Evolutionary conservation across 441 rosid species (phyloP).

Genomic region (Mallotus repandus): DNA sequence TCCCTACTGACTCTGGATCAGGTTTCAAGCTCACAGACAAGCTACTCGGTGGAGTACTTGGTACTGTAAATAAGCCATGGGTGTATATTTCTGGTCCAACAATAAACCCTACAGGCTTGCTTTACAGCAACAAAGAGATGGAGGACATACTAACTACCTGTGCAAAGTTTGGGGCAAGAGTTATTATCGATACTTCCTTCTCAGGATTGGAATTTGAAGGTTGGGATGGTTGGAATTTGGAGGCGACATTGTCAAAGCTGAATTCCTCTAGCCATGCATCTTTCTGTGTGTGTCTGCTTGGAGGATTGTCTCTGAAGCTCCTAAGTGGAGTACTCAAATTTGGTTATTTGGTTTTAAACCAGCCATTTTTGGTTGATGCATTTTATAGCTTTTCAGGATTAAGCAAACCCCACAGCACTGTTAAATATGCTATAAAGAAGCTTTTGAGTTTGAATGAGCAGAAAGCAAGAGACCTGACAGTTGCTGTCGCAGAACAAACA

Average conservation of each 20-base stretch:
- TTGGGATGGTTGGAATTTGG: conserved; percentile 73
- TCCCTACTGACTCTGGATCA: conserved; percentile 52
- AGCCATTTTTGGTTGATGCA: conserved; percentile 47
- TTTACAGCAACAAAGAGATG: conserved; percentile 74
- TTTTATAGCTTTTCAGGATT: conserved; percentile 79
- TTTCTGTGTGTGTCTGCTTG: conserved; percentile 66
- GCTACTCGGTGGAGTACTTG: conserved; percentile 42
- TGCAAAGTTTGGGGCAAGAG: conserved; percentile 75
- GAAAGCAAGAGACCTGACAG: conserved; percentile 45
- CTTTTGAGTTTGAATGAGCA: conserved; percentile 59
- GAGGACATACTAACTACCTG: conserved; percentile 56
- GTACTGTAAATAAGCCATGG: conserved; percentile 76
- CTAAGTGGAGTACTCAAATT: conserved; percentile 74
- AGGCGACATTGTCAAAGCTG: conserved; percentile 43
- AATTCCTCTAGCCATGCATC: conserved; percentile 42
- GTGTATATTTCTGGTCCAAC: conserved; percentile 91
- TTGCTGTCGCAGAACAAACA: conserved; percentile 50
- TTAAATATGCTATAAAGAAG: conserved; percentile 75
- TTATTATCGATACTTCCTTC: conserved; percentile 81
- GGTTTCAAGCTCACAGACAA: conserved; percentile 73
- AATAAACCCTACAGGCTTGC: conserved; percentile 74
- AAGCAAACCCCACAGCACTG: conserved; percentile 88
- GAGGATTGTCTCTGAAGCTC: conserved; percentile 72
- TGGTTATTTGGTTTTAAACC: conserved; percentile 61
- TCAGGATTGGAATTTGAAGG: conserved; percentile 76